Conservation (phyloP, 2,329 filamentous ascomycete genomes). For the Pseudohalonectria lignicola region DNA sequence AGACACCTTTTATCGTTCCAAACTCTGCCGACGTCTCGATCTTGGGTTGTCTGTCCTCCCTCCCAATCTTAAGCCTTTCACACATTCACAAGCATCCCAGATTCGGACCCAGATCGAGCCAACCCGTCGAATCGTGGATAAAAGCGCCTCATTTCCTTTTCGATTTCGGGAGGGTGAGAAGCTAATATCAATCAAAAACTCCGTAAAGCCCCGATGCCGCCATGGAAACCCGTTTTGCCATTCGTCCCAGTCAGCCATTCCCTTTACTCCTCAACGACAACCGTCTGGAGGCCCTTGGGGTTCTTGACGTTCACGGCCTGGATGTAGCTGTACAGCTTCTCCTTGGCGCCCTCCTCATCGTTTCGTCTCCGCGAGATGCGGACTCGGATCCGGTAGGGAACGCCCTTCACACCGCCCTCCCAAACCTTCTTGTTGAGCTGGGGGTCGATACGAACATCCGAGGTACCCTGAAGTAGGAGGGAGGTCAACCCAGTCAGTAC, state of each 20-base stretch:
- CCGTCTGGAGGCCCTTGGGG: slow-evolving; percentile 92
- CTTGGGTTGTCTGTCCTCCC: too few species aligned
- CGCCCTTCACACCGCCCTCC: slow-evolving; percentile 98
- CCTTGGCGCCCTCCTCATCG: slow-evolving; percentile 98
- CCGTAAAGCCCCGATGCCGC: slow-evolving; percentile 5
- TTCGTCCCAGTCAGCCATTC: slow-evolving; percentile 10
- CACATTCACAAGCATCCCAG: too few species aligned
- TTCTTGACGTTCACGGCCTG: slow-evolving; percentile 99
- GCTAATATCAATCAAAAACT: slow-evolving; percentile 5
- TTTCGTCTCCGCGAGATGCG: slow-evolving; percentile 99
- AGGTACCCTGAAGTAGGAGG: slow-evolving; percentile 71
- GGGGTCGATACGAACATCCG: slow-evolving; percentile 95
- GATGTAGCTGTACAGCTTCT: slow-evolving; percentile 99
- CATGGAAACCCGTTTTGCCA: slow-evolving; percentile 9
- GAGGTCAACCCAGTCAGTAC: too few species aligned
- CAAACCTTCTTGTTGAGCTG: slow-evolving; percentile 99
- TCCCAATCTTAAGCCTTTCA: too few species aligned
- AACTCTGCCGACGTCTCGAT: too few species aligned
- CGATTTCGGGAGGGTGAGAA: slow-evolving; percentile 5
- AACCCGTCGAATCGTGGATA: too few species aligned
- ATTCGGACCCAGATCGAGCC: too few species aligned
- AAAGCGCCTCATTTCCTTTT: too few species aligned
- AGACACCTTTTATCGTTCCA: too few species aligned
- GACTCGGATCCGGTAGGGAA: slow-evolving; percentile 92
- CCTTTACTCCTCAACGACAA: slow-evolving; percentile 66